Base-by-base conservation (phyloP, 768 basidiomycete species). In the Lentinula sp. region DNA sequence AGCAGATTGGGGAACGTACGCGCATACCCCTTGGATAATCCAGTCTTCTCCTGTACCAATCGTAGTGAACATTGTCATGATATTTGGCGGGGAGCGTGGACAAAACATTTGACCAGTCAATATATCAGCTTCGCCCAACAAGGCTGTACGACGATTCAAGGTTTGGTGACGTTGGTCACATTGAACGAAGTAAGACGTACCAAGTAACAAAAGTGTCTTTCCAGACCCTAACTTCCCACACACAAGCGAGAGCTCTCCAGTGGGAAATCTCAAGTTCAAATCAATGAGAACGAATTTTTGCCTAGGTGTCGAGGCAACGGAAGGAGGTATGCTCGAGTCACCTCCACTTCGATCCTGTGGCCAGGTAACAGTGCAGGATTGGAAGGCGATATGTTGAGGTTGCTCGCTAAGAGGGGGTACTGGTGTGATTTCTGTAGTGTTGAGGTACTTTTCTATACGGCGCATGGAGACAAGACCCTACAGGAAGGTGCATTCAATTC, bases 151-250 rank as follows among this genome's bases (percentile, higher is more conserved):
- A 49, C 6, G 65, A 68, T 3, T 28, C 28, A 28, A 28, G 28
- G 28, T 28, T 28, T 28, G 4, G 60, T 23, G 35, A 18, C 41
- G 33, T 50, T 28, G 35, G 23, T 20, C 32, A 15, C 41, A n/a
- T 53, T 6, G 6, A 5, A 15, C 16, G 12, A 20, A 63, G 18
- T 15, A 39, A 28, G 28, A 68, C 69, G 16, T 64, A 82, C 90
- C 81, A 36, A 90, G 78, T n/a, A 96, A 74, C 35, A 96, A 70
- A 6, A 97, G 74, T 0, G 93, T 91, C 75, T 96, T 97, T 32
- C 95, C 94, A 16, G 89, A 89, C 3, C 93, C 94, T 9, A 96
- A 78, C 68, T 93, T 92, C 2, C 95, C 95, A 67, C 93, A 95
- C 16, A 97, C 82, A 15, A 97, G 79, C 1, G 90, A 88, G 28